Conservation (phyloP, 2,329 filamentous ascomycete species). For the Pseudonectria foliicola region DNA sequence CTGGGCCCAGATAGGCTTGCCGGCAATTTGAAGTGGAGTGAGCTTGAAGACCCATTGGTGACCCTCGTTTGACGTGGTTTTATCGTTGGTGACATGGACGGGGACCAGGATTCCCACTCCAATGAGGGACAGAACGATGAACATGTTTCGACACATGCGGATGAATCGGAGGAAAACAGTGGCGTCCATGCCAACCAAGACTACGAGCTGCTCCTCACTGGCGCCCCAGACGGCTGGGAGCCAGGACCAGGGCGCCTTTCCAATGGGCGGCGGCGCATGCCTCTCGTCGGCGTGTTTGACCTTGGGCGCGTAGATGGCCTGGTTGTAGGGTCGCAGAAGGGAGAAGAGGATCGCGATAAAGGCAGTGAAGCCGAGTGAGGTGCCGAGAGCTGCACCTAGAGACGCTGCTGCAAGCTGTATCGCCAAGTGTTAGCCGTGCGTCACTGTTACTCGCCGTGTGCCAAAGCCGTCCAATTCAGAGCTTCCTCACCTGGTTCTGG, state of each 20-base stretch:
- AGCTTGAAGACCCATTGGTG: conserved; percentile 49
- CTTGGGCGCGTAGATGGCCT: conserved; percentile 88
- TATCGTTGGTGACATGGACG: conserved; percentile 55
- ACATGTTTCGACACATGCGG: conserved; percentile 89
- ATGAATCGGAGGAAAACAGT: conserved; percentile 83
- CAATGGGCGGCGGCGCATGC: conserved; percentile 79
- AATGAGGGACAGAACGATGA: conserved; percentile 62
- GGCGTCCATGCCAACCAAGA: conserved; percentile 85
- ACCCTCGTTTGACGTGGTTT: conserved; percentile 11
- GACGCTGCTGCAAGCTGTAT: conserved; percentile 36
- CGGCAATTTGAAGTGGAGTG: conserved; percentile 50
- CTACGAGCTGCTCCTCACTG: conserved; percentile 67
- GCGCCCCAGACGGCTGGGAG: conserved; percentile 69
- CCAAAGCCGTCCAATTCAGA: not conserved
- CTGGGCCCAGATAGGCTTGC: conserved; percentile 49
- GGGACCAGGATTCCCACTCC: conserved; percentile 76
- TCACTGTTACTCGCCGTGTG: too few relatives aligned
- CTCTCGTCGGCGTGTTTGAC: conserved; percentile 86
- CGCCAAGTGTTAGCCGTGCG: conserved; percentile 6
- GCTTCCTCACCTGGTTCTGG: conserved; percentile 33
- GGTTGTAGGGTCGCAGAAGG: conserved; percentile 82
- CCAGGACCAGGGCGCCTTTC: conserved; percentile 86
- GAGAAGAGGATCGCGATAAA: conserved; percentile 78
- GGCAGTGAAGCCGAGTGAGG: conserved; percentile 68
- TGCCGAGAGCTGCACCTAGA: conserved; percentile 71